A percentile compares a stretch with the other conserved stretches of the same genome.
These are phyloP conservation scores for Lathyrus sativus DNA, from an alignment of 306 rosid genomes.

Conservation along the genomic window DNA sequence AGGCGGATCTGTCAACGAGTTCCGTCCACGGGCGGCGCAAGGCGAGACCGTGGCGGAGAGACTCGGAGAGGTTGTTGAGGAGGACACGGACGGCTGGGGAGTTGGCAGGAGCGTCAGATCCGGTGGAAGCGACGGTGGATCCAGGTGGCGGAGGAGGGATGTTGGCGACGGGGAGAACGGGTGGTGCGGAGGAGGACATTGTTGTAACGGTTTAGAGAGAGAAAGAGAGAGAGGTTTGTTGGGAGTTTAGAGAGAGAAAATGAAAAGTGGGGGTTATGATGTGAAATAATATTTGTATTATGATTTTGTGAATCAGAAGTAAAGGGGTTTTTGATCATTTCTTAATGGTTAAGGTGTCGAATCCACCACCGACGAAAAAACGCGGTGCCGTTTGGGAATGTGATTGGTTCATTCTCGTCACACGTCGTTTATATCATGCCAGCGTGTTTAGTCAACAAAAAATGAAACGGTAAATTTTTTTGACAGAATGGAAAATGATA, in stretches of 20 bases:
- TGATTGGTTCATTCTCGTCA: not conserved
- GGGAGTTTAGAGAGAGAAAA: conserved; percentile 18
- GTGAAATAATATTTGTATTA: not conserved
- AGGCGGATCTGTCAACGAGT: conserved; percentile 67
- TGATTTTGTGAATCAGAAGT: not conserved
- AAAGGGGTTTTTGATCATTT: not conserved
- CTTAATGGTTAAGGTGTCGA: conserved; percentile 39
- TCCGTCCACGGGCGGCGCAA: conserved; percentile 95
- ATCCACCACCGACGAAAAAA: conserved; percentile 31
- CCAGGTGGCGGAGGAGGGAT: conserved; percentile 10
- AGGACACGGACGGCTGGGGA: conserved; percentile 69
- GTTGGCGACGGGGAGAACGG: conserved; percentile 63
- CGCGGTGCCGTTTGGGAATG: conserved; percentile 28
- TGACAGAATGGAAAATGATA: too few relatives aligned
- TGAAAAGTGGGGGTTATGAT: not conserved
- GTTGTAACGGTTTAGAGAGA: conserved; percentile 35
- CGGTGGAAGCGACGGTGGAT: conserved; percentile 13
- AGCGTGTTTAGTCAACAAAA: conserved; percentile 18
- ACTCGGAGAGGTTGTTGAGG: conserved; percentile 51
- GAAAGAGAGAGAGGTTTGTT: not conserved
- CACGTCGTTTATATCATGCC: conserved; percentile 17
- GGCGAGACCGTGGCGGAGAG: conserved; percentile 70
- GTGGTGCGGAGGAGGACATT: conserved; percentile 57
- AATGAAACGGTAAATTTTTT: too few relatives aligned
- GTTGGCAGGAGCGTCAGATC: conserved; percentile 53